Conservation (phyloP, 257 asterid species). For the Przewalskia tangutica region DNA sequence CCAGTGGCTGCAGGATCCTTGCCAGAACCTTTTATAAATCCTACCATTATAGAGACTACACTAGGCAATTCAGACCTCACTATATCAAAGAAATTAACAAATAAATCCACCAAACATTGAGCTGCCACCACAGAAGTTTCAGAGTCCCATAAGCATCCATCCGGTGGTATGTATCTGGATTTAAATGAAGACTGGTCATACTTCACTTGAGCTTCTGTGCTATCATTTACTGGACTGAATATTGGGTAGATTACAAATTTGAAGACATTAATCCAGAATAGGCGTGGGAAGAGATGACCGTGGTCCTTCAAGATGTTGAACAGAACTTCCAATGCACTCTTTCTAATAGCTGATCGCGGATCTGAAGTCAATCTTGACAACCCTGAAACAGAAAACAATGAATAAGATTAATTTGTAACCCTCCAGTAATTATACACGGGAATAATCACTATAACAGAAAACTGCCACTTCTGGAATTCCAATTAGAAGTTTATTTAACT, state of each 20-base stretch:
- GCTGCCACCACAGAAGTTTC: conserved; percentile 68
- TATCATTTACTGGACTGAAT: conserved; percentile 45
- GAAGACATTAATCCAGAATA: conserved; percentile 70
- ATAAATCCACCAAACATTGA: conserved; percentile 59
- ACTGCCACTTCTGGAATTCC: neutral
- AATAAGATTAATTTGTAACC: neutral
- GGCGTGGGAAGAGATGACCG: conserved; percentile 69
- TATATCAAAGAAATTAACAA: conserved; percentile 53
- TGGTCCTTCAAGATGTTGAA: conserved; percentile 94
- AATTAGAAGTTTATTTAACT: neutral
- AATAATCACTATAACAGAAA: neutral
- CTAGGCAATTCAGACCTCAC: conserved; percentile 60
- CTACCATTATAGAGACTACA: conserved; percentile 56
- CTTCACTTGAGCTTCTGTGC: conserved; percentile 33
- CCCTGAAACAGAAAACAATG: conserved; percentile 44
- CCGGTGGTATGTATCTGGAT: conserved; percentile 34
- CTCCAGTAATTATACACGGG: neutral
- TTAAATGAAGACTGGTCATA: conserved; percentile 26
- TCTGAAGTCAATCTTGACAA: conserved; percentile 83
- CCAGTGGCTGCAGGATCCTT: conserved; percentile 79
- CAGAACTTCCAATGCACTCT: conserved; percentile 87
- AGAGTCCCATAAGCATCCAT: conserved; percentile 67
- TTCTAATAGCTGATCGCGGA: conserved; percentile 90
- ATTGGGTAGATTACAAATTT: conserved; percentile 63
- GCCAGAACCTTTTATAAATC: conserved; percentile 53